Percentiles rank a stretch among this genome's conserved stretches.
Evolutionary conservation across 108 stramenopile species (phyloP).

Genomic region (Poteriospumella lacustris): DNA sequence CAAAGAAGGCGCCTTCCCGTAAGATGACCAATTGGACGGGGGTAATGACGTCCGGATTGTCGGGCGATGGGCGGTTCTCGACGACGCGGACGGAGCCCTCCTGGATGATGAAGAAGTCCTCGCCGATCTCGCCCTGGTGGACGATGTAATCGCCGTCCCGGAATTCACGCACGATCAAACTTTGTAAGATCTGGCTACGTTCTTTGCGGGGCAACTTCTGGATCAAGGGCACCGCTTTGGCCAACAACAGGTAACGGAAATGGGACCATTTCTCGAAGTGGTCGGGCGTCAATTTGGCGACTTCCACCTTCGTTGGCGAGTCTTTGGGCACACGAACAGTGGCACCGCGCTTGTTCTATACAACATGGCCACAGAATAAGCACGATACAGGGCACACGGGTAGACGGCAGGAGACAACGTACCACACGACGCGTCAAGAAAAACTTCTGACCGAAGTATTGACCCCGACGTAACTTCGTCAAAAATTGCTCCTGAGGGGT

Average conservation of each 20-base stretch:
- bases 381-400: not conserved
- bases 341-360: not conserved
- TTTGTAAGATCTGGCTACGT: not conserved
- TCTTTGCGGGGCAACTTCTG: conserved; percentile 21
- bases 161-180: not conserved
- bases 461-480: conserved; percentile 4
- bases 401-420: not conserved
- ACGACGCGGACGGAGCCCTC: conserved; percentile 13
- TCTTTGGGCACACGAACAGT: conserved; percentile 11
- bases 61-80: conserved; percentile 1
- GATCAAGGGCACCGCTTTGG: conserved; percentile 16
- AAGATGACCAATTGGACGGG: not conserved
- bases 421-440: conserved; percentile 15
- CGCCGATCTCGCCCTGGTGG: conserved; percentile 4
- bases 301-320: not conserved
- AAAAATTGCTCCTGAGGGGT: not conserved
- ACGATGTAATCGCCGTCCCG: conserved; percentile 22
- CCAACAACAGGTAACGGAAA: conserved; percentile 2
- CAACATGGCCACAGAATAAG: not conserved
- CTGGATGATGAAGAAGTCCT: conserved; percentile 24
- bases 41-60: not conserved
- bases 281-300: not conserved
- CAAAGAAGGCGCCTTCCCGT: conserved; percentile 22
- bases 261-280: conserved; percentile 11
- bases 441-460: conserved; percentile 22